These are phyloP conservation scores for Coniferiporia sulphurascens DNA, from an alignment of 1,284 basidiomycete species.

Conservation along the genomic window DNA sequence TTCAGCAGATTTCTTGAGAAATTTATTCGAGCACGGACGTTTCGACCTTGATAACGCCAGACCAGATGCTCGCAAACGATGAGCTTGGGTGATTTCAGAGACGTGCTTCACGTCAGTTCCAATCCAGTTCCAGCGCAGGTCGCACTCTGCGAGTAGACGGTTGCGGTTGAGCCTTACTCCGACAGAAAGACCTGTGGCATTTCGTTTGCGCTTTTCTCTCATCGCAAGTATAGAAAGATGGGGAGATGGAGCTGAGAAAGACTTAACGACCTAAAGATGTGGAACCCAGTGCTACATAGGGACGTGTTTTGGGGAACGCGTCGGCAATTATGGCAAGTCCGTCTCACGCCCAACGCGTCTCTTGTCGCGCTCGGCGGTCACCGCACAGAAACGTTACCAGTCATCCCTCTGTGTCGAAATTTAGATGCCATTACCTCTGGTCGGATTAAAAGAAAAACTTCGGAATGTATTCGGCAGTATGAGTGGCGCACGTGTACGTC, in stretches of 20 bases:
- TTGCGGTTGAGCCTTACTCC: constrained; percentile 59
- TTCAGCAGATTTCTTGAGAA: constrained; percentile 26
- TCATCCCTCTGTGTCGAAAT: background rate
- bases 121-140: constrained; percentile 74
- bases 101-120: constrained; percentile 53
- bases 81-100: constrained; percentile 57
- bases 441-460: background rate
- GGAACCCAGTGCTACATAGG: too few relatives aligned
- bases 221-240: constrained; percentile 30
- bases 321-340: background rate
- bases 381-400: too few relatives aligned
- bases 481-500: constrained; percentile 9
- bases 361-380: background rate
- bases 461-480: background rate
- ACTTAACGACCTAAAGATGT: background rate
- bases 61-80: constrained; percentile 63
- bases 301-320: background rate
- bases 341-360: background rate
- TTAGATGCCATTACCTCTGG: constrained; percentile 5
- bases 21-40: constrained; percentile 53
- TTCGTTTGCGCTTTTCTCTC: constrained; percentile 60
- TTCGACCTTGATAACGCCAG: constrained; percentile 46
- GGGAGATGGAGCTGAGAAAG: background rate
- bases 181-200: constrained; percentile 47
- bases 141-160: constrained; percentile 40